These are phyloP conservation scores for Trichoderma sp. DNA, from an alignment of 2,329 filamentous ascomycete species.

Conservation along the genomic window DNA sequence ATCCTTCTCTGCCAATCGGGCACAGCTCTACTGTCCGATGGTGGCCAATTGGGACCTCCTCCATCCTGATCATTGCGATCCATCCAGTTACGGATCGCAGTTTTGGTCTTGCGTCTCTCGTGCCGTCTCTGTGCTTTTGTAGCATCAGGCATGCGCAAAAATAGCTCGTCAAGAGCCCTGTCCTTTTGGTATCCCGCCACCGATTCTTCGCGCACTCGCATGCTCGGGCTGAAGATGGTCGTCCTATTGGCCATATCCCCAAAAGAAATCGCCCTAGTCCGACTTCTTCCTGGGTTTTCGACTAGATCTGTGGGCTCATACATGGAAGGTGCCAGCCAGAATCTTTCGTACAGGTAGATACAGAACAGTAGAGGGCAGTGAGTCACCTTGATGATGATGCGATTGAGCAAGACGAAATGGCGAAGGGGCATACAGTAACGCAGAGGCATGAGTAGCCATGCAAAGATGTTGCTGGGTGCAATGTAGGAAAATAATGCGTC, in stretches of 20 bases:
- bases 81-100: slow-evolving; percentile 90
- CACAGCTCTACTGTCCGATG: slow-evolving; percentile 49
- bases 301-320: slow-evolving; percentile 85
- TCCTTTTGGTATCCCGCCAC: slow-evolving; percentile 89
- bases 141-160: slow-evolving; percentile 71
- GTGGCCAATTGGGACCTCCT: slow-evolving; percentile 54
- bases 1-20: slow-evolving; percentile 57
- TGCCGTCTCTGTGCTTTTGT: slow-evolving; percentile 63
- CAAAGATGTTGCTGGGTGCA: slow-evolving; percentile 87
- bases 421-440: slow-evolving; percentile 79
- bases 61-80: slow-evolving; percentile 64
- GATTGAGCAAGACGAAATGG: slow-evolving; percentile 82
- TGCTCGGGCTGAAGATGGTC: slow-evolving; percentile 72
- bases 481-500: slow-evolving; percentile 94
- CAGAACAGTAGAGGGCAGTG: slow-evolving; percentile 85
- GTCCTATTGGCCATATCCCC: slow-evolving; percentile 58
- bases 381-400: slow-evolving; percentile 87
- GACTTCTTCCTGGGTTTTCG: slow-evolving; percentile 65
- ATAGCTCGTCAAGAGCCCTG: slow-evolving; percentile 87
- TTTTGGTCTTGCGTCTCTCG: slow-evolving; percentile 74
- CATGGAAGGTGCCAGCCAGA: slow-evolving; percentile 73
- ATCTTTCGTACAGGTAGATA: slow-evolving; percentile 85
- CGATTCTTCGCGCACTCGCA: slow-evolving; percentile 80
- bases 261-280: slow-evolving; percentile 58
- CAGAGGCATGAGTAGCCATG: slow-evolving; percentile 84